Evolutionary conservation across 2,329 filamentous ascomycete species (phyloP).

Genomic region (Alternaria tenuissima): DNA sequence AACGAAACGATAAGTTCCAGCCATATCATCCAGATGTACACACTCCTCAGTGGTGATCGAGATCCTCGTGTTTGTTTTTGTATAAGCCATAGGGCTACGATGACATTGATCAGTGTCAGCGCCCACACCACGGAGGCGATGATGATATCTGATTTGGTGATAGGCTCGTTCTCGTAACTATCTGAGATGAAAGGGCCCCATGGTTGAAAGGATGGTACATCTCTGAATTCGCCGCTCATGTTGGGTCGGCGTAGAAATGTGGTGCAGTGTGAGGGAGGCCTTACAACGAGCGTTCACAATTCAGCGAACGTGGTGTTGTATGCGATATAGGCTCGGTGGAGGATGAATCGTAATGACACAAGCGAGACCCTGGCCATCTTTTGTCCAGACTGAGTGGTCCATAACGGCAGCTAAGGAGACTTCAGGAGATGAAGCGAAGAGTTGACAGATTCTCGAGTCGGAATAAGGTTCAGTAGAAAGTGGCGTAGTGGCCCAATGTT

Average conservation of each 20-base stretch:
- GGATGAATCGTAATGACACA: not conserved
- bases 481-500: not conserved
- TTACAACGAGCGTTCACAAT: not conserved
- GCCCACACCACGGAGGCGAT: conserved; percentile 43
- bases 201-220: conserved; percentile 28
- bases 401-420: conserved; percentile 21
- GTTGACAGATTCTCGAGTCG: conserved; percentile 27
- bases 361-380: conserved; percentile 10
- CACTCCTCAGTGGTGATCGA: conserved; percentile 44
- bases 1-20: conserved; percentile 55
- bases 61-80: conserved; percentile 39
- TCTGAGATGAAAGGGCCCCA: conserved; percentile 39
- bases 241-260: not conserved
- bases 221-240: conserved; percentile 31
- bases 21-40: conserved; percentile 61
- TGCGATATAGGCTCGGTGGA: not conserved
- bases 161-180: conserved; percentile 35
- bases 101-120: conserved; percentile 37
- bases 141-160: conserved; percentile 42
- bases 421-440: conserved; percentile 28
- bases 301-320: conserved; percentile 4
- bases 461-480: conserved; percentile 23
- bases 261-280: not conserved
- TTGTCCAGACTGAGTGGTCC: conserved; percentile 17
- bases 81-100: conserved; percentile 46